Percentiles rank a stretch among this genome's conserved stretches.
Evolutionary conservation across 129 eudicot genomes (phyloP).

Genomic region (Chrysanthemum makinoi): DNA sequence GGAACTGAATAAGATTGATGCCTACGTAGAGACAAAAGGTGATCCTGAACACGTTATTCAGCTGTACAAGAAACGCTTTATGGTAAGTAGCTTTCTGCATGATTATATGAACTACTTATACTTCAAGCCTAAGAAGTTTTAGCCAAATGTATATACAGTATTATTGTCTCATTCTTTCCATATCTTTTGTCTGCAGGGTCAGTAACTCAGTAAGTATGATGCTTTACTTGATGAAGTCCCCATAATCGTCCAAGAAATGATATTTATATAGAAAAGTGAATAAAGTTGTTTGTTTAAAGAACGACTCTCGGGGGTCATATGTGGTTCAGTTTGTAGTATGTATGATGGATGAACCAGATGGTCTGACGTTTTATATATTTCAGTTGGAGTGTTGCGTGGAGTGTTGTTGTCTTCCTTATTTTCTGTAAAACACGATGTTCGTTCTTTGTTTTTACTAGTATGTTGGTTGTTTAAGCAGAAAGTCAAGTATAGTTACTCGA

Average conservation of each 20-base stretch:
- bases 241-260: background rate
- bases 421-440: background rate
- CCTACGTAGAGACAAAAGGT: constrained; percentile 59
- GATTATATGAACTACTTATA: background rate
- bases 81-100: constrained; percentile 38
- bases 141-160: background rate
- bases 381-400: background rate
- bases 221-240: constrained; percentile 11
- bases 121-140: background rate
- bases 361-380: background rate
- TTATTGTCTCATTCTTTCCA: constrained; percentile 4
- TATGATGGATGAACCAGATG: constrained; percentile 13
- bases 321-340: constrained; percentile 7
- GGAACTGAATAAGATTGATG: constrained; percentile 81
- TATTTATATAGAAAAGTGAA: constrained; percentile 7
- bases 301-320: background rate
- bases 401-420: background rate
- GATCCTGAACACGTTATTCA: constrained; percentile 38
- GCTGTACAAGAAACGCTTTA: constrained; percentile 39
- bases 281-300: constrained; percentile 17
- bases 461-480: no score
- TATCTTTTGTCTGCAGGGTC: constrained; percentile 26
- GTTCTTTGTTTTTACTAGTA: no score
- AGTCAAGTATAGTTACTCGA: no score
- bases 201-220: constrained; percentile 18